Evolutionary conservation across 176 grass and related monocot species (phyloP), one percentile per base, ranked within the genome.

Genomic region (Eragrostis nindensis): DNA sequence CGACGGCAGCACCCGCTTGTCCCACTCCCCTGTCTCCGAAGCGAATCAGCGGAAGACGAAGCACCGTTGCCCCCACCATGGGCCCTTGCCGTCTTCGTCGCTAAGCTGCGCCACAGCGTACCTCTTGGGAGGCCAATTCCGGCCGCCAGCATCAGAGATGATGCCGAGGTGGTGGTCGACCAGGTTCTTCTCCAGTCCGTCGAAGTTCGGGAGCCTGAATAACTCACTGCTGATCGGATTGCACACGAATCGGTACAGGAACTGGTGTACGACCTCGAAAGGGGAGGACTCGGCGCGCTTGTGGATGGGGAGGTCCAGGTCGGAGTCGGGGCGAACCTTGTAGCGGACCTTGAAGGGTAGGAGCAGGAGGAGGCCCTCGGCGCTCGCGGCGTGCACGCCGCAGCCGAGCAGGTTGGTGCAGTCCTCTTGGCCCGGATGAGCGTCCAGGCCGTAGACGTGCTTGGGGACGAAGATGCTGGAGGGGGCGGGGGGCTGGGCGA

Each of bases 191-290:
- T 68, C 66, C 7, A 13, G 24, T 21, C 32, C 47, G 32, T 79
- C 30, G 47, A 79, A 40, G 30, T 79, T 62, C 3, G 30, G 77
- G 30, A 79, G 62, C 21, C 62, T 47, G 77, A 41, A 67, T 30
- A 55, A 13, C 62, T 79, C 32, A 21, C 77, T 62, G 21, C 19
- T 79, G 63, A 68, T 27, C 19, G 76, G 29, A 36, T 79, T 79
- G 29, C 77, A 68, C 47, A 79, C 21, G 14, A 67, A 67, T 26
- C 29, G 77, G 7, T 55, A 55, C 6, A 55, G 19, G 19, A 55
- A 55, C 19, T 55, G 52, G 52, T 55, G 52, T 0, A 36, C 32
- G 32, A 36, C 32, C 32, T 36, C 32, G 32, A 55, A 55, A 55
- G 52, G 52, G 52, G 52, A 8, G 6, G 19, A 8, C 18, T 55